phyloP scores from a whole-genome alignment of 768 basidiomycete species.

The Antrodiella citrinella region DNA sequence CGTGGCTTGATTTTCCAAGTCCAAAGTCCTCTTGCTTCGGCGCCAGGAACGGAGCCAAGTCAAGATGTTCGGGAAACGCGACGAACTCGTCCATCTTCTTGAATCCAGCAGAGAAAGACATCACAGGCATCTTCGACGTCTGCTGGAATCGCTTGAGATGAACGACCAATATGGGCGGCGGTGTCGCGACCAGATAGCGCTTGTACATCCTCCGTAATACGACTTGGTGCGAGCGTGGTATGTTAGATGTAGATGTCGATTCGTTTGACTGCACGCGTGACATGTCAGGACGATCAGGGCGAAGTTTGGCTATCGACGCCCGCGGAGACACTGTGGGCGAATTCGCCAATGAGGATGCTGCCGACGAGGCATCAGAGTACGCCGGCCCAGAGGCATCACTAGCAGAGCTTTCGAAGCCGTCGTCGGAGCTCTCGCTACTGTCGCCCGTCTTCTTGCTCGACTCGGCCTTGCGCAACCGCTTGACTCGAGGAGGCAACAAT shows the following conservation, averaged over 20 bases:
- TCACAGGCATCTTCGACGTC: constrained; percentile 49
- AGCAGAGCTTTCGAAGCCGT: constrained; percentile 18
- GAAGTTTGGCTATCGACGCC: constrained; percentile 16
- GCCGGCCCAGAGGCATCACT: constrained; percentile 21
- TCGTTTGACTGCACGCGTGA: neutral
- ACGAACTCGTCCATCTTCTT: constrained; percentile 92
- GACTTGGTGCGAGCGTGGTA: constrained; percentile 46
- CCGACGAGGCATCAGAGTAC: constrained; percentile 27
- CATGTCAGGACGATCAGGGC: neutral
- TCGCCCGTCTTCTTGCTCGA: constrained; percentile 8
- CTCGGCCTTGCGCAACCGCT: constrained; percentile 14
- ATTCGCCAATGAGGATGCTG: constrained; percentile 14
- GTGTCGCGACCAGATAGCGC: constrained; percentile 81
- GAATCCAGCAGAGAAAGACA: constrained; percentile 62
- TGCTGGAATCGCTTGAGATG: constrained; percentile 96
- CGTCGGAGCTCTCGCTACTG: constrained; percentile 16
- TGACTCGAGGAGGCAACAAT: constrained; percentile 21
- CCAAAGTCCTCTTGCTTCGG: constrained; percentile 70
- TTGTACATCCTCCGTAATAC: constrained; percentile 85
- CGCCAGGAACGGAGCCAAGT: constrained; percentile 80
- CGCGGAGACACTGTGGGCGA: constrained; percentile 25
- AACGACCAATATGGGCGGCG: constrained; percentile 84
- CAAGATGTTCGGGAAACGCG: constrained; percentile 81
- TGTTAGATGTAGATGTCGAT: constrained; percentile 5
- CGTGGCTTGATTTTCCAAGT: constrained; percentile 30